Base-by-base conservation (phyloP, 768 basidiomycete species). In the Coprinopsis sp. region DNA sequence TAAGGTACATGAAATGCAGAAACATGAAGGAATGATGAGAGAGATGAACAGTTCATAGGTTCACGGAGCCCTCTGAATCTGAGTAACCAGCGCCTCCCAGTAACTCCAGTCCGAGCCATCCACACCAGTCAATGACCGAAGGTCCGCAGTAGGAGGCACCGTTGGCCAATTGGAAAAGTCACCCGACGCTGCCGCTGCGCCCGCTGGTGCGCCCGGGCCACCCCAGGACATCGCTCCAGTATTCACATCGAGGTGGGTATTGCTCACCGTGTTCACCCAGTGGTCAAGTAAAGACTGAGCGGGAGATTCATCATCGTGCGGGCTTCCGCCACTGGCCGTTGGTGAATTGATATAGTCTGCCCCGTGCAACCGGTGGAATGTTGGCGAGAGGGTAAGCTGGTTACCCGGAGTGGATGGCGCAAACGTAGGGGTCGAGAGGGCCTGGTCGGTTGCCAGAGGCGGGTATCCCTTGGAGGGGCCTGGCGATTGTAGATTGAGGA, bases 211-310 rank as follows among this genome's bases (percentile, higher is more conserved):
- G n/a, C n/a, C n/a, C n/a, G 77, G 71, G 12, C 79, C 78, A 18
- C 76, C 75, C 84, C 84, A 86, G 6, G 81, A 74, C 51, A 80
- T 69, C 40, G 69, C 71, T 23, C 72, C 71, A 18, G 69, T 67
- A 2, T 72, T 60, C 18, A 72, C 67, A 53, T 84, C 81, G 2
- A 79, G 54, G 2, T 76, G 73, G 10, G 81, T 75, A 48, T 82
- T 84, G 57, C 79, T 85, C 53, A 89, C 78, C n/a, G 82, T 81
- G 51, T 82, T 84, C 58, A 81, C 86, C 89, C 90, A 91, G 51
- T 90, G 84, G 61, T 92, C 88, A 37, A 92, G 68, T 46, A 92
- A 61, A 10, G 78, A 78, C 58, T 92, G 89, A 3, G 88, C 87
- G 6, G 83, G 71, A 21, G 77, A 80, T 58, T 89, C 82, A 8